Evolutionary conservation across 2,329 filamentous ascomycete species (phyloP).

Genomic region (Cercospora janseana): DNA sequence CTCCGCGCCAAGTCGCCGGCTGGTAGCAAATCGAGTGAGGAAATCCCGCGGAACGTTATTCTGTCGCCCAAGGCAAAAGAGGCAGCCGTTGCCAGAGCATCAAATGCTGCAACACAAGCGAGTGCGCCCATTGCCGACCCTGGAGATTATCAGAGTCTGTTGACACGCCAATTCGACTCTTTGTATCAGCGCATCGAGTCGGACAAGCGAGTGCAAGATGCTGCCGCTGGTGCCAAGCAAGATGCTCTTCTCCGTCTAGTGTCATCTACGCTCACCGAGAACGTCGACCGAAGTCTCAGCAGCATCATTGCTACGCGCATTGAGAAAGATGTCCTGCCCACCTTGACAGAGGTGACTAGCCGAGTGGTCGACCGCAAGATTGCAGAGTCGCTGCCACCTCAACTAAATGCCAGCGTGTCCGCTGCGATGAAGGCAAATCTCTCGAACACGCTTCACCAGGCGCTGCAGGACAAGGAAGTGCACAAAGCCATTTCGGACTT

Average conservation of each 20-base stretch:
- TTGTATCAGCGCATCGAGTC: constrained; percentile 64
- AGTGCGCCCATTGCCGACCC: constrained; percentile 11
- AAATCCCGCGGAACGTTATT: constrained; percentile 24
- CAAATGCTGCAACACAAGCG: constrained; percentile 16
- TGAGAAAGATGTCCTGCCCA: constrained; percentile 70
- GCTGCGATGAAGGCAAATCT: constrained; percentile 71
- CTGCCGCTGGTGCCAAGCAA: constrained; percentile 63
- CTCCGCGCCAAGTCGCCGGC: constrained; percentile 22
- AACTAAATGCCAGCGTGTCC: constrained; percentile 65
- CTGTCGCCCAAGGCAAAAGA: constrained; percentile 17
- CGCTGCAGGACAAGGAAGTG: constrained; percentile 71
- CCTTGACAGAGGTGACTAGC: constrained; percentile 65
- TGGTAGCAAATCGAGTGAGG: constrained; percentile 14
- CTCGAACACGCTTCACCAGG: constrained; percentile 64
- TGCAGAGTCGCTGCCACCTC: constrained; percentile 63
- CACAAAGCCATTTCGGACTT: constrained; percentile 70
- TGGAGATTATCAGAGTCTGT: constrained; percentile 20
- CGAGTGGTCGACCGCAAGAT: constrained; percentile 71
- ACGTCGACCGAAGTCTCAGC: constrained; percentile 72
- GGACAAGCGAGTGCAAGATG: constrained; percentile 65
- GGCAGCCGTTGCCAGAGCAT: not conserved
- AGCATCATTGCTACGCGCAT: constrained; percentile 76
- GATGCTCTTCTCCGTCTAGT: constrained; percentile 67
- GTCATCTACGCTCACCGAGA: constrained; percentile 66
- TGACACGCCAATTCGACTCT: constrained; percentile 52